These are phyloP conservation scores for Arabis alpina DNA, from an alignment of 345 rosid species.

Conservation along the genomic window DNA sequence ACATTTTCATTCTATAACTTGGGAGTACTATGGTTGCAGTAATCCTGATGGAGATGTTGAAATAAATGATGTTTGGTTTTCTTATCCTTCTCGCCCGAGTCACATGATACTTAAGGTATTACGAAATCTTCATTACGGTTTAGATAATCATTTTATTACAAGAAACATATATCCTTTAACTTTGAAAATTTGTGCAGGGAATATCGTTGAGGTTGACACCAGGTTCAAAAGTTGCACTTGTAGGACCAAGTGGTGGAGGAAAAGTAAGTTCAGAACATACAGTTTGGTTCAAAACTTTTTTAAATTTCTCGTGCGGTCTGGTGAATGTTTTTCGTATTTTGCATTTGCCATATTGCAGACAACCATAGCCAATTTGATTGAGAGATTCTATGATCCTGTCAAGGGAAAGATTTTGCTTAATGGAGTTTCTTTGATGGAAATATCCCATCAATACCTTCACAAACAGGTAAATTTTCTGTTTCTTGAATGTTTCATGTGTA, in stretches of 20 bases:
- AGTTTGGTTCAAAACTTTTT: too few species aligned
- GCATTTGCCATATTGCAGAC: slow-evolving; percentile 58
- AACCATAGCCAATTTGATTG: slow-evolving; percentile 88
- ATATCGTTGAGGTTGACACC: slow-evolving; percentile 79
- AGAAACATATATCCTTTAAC: neutral
- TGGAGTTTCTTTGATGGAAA: slow-evolving; percentile 77
- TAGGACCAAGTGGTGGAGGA: slow-evolving; percentile 99
- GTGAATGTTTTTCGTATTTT: neutral
- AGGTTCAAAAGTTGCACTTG: slow-evolving; percentile 90
- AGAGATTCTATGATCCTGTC: slow-evolving; percentile 86
- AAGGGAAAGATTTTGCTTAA: slow-evolving; percentile 81
- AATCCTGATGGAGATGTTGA: slow-evolving; percentile 90
- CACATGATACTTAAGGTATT: slow-evolving; percentile 89
- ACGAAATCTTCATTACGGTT: neutral
- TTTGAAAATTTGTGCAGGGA: slow-evolving; percentile 53
- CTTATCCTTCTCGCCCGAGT: slow-evolving; percentile 96
- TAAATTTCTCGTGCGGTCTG: too few species aligned
- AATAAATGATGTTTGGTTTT: slow-evolving; percentile 89
- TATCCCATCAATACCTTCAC: slow-evolving; percentile 85
- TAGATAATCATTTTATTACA: neutral
- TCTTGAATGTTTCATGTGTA: slow-evolving; percentile 8
- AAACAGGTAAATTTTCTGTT: slow-evolving; percentile 53
- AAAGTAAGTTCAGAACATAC: slow-evolving; percentile 52
- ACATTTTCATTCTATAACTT: neutral
- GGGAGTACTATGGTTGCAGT: slow-evolving; percentile 47